phyloP scores from a whole-genome alignment of 2,329 filamentous ascomycete genomes.

The Calonectria pteridis region DNA sequence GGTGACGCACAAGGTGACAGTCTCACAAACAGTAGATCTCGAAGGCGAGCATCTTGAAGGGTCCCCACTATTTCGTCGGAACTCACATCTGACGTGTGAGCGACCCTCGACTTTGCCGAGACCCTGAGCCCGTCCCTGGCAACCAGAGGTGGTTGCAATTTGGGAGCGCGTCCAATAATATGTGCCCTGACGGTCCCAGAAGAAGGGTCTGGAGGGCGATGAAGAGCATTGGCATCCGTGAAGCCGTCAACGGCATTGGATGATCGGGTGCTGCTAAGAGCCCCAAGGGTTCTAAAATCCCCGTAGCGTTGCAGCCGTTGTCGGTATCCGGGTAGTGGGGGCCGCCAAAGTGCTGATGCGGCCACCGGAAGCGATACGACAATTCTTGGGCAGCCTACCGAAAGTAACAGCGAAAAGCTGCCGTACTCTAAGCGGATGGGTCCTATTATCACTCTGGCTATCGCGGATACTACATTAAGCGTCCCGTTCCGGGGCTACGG shows the following conservation, averaged over 20 bases:
- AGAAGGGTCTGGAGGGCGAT: not conserved
- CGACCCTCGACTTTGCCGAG: constrained; percentile 1
- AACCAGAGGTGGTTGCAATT: not conserved
- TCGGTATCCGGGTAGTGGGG: constrained; percentile 2
- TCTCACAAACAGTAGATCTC: constrained; percentile 3
- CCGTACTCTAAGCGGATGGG: not conserved
- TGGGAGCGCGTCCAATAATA: not conserved
- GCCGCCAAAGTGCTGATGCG: constrained; percentile 1
- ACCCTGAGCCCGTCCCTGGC: constrained; percentile 2
- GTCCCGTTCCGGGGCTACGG: not conserved
- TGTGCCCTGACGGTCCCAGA: not conserved
- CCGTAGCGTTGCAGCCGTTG: not conserved
- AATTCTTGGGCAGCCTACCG: not conserved
- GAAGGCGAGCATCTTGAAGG: not conserved
- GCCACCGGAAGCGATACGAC: not conserved
- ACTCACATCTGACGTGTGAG: constrained; percentile 1
- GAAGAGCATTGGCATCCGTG: not conserved
- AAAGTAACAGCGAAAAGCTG: constrained; percentile 1
- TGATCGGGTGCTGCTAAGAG: not conserved
- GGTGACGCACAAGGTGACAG: not conserved
- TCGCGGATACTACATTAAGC: constrained; percentile 7
- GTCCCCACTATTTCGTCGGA: constrained; percentile 4
- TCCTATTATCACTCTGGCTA: not conserved
- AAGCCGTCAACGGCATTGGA: not conserved
- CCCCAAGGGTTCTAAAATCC: not conserved